A percentile compares a stretch with the other conserved stretches of the same genome.
These are phyloP conservation scores for Neurospora sp. DNA, from an alignment of 495 filamentous ascomycete species.

Conservation along the genomic window DNA sequence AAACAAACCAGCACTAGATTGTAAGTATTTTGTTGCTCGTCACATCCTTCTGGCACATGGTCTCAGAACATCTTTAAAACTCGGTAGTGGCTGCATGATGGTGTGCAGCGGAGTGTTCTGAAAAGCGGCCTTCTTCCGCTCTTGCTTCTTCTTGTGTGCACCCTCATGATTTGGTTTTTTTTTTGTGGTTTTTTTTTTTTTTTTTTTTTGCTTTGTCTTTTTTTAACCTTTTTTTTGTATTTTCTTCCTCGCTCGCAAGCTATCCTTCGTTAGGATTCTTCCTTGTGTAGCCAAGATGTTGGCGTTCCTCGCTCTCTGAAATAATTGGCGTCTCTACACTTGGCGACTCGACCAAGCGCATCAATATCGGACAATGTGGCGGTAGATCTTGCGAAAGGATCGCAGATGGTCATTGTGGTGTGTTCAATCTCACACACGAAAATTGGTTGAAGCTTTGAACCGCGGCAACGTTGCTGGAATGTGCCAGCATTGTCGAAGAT, in stretches of 20 bases:
- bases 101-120: not conserved
- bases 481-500: not conserved
- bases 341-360: not conserved
- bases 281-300: not conserved
- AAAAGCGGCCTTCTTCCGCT: not conserved
- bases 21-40: not conserved
- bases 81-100: not conserved
- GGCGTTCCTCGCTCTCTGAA: not conserved
- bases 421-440: not conserved
- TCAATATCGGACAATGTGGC: not conserved
- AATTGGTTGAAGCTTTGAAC: not conserved
- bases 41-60: not conserved
- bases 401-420: not conserved
- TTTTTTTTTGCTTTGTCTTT: not conserved
- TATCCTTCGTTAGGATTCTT: not conserved
- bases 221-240: not conserved
- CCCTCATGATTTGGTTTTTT: not conserved
- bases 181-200: not conserved
- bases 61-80: not conserved
- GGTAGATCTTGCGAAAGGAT: not conserved
- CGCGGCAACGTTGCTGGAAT: no score
- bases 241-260: not conserved
- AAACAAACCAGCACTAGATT: no score
- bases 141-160: not conserved
- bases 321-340: not conserved